Evolutionary conservation across 306 rosid species (phyloP).

Genomic region (Begonia masoniana): DNA sequence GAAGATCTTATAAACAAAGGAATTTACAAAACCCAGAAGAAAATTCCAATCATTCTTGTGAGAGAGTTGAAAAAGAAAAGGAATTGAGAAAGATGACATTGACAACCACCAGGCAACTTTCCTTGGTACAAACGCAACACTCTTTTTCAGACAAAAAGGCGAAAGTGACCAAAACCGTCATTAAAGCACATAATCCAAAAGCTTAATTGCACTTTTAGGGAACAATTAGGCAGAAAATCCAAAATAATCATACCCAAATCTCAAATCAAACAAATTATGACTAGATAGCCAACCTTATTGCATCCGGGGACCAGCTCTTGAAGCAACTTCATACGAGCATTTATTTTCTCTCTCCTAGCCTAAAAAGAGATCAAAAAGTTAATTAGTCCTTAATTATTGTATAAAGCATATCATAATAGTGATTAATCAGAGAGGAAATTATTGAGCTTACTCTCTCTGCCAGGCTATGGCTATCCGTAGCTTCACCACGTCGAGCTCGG

Average conservation of each 20-base stretch:
- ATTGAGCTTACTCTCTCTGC: conserved; percentile 76
- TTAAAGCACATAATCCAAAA: conserved; percentile 19
- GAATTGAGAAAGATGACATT: conserved; percentile 4
- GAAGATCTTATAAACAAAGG: conserved; percentile 8
- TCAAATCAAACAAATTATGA: conserved; percentile 20
- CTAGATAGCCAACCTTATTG: conserved; percentile 56
- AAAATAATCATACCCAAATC: conserved; percentile 22
- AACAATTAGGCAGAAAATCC: conserved; percentile 23
- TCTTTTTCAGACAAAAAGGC: conserved; percentile 25
- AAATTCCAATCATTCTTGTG: conserved; percentile 14
- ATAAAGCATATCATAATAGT: neutral
- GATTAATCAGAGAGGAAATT: conserved; percentile 21
- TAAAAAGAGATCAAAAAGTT: conserved; percentile 10
- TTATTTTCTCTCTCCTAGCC: conserved; percentile 99
- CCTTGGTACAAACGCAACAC: conserved; percentile 34
- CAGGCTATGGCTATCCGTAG: conserved; percentile 94
- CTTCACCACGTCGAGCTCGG: conserved; percentile 97
- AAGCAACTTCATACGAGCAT: conserved; percentile 88
- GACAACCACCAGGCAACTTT: conserved; percentile 27
- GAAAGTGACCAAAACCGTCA: conserved; percentile 36
- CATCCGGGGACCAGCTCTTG: conserved; percentile 99
- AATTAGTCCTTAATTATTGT: neutral
- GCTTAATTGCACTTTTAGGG: conserved; percentile 42
- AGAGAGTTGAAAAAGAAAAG: neutral
- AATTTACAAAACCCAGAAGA: neutral